Evolutionary conservation across 305 asterid species (phyloP).

Genomic region (Nicotiana rustica): DNA sequence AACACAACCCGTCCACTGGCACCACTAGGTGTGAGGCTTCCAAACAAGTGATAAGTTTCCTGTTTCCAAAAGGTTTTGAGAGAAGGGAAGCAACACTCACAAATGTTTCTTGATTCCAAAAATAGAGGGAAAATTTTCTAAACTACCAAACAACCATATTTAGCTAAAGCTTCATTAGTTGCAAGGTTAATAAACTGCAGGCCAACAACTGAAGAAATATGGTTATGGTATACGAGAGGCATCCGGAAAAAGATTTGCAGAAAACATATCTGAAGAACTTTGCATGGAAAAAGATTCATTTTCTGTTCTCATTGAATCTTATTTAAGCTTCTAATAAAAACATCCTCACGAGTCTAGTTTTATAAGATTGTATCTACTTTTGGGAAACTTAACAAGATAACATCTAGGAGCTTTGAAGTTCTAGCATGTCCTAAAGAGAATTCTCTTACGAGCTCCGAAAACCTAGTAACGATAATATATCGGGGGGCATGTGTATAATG

Average conservation of each 20-base stretch:
- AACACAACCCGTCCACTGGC: no score
- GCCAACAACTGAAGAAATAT: not conserved
- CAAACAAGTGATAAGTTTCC: not conserved
- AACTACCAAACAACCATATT: not conserved
- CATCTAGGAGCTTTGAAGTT: not conserved
- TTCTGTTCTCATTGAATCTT: not conserved
- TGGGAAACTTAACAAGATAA: not conserved
- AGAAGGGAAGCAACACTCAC: slow-evolving; percentile 1
- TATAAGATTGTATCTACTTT: slow-evolving; percentile 1
- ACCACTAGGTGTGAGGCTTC: not conserved
- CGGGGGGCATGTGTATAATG: no score
- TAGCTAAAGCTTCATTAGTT: slow-evolving; percentile 8
- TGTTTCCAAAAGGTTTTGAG: not conserved
- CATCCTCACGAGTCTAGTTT: not conserved
- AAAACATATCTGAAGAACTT: not conserved
- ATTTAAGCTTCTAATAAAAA: not conserved
- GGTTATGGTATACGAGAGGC: not conserved
- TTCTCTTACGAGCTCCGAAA: not conserved
- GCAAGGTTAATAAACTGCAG: slow-evolving; percentile 16
- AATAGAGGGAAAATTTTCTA: not conserved
- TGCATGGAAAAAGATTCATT: not conserved
- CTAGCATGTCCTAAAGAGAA: slow-evolving; percentile 19
- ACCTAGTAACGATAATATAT: not conserved
- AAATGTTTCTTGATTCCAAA: not conserved
- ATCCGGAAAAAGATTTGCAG: not conserved